phyloP scores from a whole-genome alignment of 805 yeast species.

The Yamadazyma paraphyllophila region DNA sequence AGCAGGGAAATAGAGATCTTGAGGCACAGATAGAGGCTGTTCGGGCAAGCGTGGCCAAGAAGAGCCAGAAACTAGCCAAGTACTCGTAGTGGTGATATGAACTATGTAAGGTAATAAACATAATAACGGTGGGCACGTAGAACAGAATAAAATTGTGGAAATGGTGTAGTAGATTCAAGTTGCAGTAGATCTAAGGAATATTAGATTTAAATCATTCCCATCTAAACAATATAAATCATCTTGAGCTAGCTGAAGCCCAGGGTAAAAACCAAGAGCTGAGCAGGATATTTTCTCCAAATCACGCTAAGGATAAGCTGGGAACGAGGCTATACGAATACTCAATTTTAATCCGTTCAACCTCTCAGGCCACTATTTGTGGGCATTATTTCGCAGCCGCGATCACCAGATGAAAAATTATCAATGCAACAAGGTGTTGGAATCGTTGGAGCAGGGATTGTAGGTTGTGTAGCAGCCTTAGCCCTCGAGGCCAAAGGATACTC shows the following conservation, averaged over 20 bases:
- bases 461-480: constrained; percentile 81
- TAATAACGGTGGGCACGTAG: background rate
- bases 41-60: constrained; percentile 24
- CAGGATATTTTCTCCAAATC: no score
- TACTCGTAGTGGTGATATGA: background rate
- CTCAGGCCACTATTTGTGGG: background rate
- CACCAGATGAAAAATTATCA: background rate
- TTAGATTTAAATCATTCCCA: no score
- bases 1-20: constrained; percentile 30
- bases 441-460: constrained; percentile 91
- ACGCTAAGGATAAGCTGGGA: no score
- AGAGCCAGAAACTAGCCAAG: constrained; percentile 21
- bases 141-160: background rate
- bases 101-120: background rate
- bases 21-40: constrained; percentile 31
- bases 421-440: constrained; percentile 42
- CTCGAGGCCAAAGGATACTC: constrained; percentile 66
- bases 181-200: no score
- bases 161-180: background rate
- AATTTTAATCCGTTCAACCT: background rate
- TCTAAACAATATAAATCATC: no score
- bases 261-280: no score
- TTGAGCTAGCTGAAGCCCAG: no score
- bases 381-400: constrained; percentile 1
- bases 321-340: background rate